These are phyloP conservation scores for Yarrowia sp. DNA, from an alignment of 805 yeast species.

Conservation along the genomic window DNA sequence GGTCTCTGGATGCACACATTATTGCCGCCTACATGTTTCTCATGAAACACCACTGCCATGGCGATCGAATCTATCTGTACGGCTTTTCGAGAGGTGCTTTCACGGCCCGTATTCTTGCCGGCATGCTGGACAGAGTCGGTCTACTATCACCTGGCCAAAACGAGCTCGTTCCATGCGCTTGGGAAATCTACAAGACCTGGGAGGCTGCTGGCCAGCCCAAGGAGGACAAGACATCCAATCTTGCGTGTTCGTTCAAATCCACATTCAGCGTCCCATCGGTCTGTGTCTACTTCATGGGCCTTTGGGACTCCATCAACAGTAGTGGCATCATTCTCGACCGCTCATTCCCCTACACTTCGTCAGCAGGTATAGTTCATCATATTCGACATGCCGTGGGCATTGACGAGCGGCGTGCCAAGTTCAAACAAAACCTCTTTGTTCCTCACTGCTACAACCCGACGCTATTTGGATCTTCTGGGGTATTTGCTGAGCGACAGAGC, in stretches of 20 bases:
- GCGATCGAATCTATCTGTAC: constrained; percentile 62
- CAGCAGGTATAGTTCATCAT: constrained; percentile 61
- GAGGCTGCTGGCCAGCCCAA: constrained; percentile 45
- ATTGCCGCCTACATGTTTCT: constrained; percentile 63
- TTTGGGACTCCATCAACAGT: constrained; percentile 73
- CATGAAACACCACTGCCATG: constrained; percentile 57
- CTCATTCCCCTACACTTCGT: constrained; percentile 64
- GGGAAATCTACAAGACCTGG: constrained; percentile 68
- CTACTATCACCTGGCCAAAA: constrained; percentile 61
- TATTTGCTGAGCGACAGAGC: constrained; percentile 16
- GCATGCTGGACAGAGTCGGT: constrained; percentile 70
- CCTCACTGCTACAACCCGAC: constrained; percentile 33
- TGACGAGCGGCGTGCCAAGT: constrained; percentile 69
- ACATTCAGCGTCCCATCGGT: constrained; percentile 60
- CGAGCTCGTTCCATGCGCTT: constrained; percentile 63
- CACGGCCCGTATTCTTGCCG: constrained; percentile 66
- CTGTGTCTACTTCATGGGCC: constrained; percentile 62
- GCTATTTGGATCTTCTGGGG: constrained; percentile 5
- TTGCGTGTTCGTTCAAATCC: constrained; percentile 54
- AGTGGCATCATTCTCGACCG: constrained; percentile 65
- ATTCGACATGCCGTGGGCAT: constrained; percentile 70
- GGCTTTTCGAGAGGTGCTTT: constrained; percentile 73
- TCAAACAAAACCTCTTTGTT: constrained; percentile 49
- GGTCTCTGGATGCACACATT: constrained; percentile 61
- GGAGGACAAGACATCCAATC: constrained; percentile 1